Base-by-base conservation (phyloP, 1,284 basidiomycete species). In the Melampsora abietis-canadensis region DNA sequence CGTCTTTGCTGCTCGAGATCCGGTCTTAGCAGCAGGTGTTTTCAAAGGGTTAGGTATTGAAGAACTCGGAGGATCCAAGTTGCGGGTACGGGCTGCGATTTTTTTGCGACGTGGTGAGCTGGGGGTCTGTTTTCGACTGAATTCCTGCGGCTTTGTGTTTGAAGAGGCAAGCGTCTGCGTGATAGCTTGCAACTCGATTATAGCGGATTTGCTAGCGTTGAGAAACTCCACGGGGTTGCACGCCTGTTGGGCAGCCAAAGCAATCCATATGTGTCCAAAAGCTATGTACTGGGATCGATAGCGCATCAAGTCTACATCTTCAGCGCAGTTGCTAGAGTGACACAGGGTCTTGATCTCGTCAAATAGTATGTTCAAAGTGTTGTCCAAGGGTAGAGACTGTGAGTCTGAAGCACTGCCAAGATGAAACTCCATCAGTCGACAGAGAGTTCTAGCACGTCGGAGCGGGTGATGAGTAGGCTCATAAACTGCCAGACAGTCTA, bases 341-440 rank as follows among this genome's bases (percentile, higher is more conserved):
- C 63, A 48, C 60, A 73, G 62, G 17, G 27, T 51, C 46, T 51
- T 54, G 31, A 66, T 46, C n/a, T 73, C 70, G 8, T 31, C 70
- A 21, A 66, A 44, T 4, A 73, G 51, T 37, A 27, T 46, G 21
- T 54, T 31, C 21, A 73, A n/a, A 21, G 27, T 66, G 30, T 66
- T 46, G 31, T 64, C 48, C 34, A 62, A 54, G n/a, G 62, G 40
- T 15, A 27, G 24, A 17, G 70, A 66, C 62, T 54, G 48, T 19
- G 40, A 54, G 17, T 73, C 63, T 37, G 63, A 17, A 30, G 37
- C 54, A 61, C 46, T 73, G 30, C 70, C 60, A 46, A 75, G 64
- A 44, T 67, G 65, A 54, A 63, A 75, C 48, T 67, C 72, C 72
- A 75, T 75, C 24, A 75, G 40, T 34, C 65, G 51, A 44, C 65